These are phyloP conservation scores for Pseudogymnoascus pannorum DNA, from an alignment of 2,329 filamentous ascomycete genomes.

Conservation along the genomic window DNA sequence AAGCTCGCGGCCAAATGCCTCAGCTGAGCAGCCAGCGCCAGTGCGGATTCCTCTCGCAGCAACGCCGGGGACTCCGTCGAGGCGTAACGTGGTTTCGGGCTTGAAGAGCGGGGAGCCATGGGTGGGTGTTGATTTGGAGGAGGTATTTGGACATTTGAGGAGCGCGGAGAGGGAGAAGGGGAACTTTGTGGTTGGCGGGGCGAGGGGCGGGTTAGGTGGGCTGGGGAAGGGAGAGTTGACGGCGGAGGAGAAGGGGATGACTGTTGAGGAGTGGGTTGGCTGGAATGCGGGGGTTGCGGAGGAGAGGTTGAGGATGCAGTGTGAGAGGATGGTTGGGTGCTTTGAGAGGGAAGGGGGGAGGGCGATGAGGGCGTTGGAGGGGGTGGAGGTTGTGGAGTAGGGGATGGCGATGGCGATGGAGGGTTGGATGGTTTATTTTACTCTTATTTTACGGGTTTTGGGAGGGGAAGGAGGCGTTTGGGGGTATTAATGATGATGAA, in stretches of 20 bases:
- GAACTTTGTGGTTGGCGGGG: constrained; percentile 38
- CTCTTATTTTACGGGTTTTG: not conserved
- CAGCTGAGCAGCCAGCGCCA: constrained; percentile 27
- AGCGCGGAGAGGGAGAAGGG: constrained; percentile 39
- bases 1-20: constrained; percentile 47
- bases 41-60: constrained; percentile 43
- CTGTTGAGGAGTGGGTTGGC: constrained; percentile 85
- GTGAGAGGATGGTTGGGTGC: constrained; percentile 70
- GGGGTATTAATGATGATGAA: not conserved
- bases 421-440: not conserved
- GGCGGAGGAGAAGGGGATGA: constrained; percentile 79
- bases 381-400: constrained; percentile 39
- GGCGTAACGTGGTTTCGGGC: constrained; percentile 48
- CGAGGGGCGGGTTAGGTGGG: constrained; percentile 31
- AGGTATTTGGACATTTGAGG: constrained; percentile 46
- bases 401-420: too few species aligned
- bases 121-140: constrained; percentile 69
- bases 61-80: constrained; percentile 51
- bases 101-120: constrained; percentile 55
- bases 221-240: constrained; percentile 54
- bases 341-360: constrained; percentile 79
- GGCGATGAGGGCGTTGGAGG: constrained; percentile 72
- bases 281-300: constrained; percentile 76
- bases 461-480: not conserved
- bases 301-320: constrained; percentile 68